Percentiles rank a stretch among this genome's conserved stretches.
phyloP scores from a whole-genome alignment of 2,329 filamentous ascomycete genomes.

The Penicillium sp. region DNA sequence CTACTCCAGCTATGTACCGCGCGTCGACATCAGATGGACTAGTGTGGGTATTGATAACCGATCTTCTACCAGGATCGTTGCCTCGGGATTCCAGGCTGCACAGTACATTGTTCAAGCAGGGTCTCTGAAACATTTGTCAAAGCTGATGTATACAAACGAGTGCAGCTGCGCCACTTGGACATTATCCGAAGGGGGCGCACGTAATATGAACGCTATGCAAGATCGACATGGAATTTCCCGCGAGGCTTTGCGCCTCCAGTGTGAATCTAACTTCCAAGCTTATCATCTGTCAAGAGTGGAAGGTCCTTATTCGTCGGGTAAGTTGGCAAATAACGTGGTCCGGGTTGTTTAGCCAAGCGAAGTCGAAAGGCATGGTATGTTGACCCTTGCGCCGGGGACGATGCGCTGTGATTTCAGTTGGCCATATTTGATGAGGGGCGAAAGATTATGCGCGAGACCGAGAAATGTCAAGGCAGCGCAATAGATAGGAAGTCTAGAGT shows the following conservation, averaged over 20 bases:
- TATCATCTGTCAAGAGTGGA: background rate
- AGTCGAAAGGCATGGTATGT: slow-evolving; percentile 41
- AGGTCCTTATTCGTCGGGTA: background rate
- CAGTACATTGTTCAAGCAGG: background rate
- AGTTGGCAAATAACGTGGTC: background rate
- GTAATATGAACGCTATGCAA: slow-evolving; percentile 1
- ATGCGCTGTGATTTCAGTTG: slow-evolving; percentile 37
- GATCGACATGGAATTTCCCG: background rate
- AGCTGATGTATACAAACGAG: slow-evolving; percentile 9
- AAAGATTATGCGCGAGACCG: background rate
- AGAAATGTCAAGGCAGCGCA: background rate
- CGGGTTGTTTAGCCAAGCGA: slow-evolving; percentile 38
- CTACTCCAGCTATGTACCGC: background rate
- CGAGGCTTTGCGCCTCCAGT: background rate
- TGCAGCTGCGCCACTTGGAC: slow-evolving; percentile 7
- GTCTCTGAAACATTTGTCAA: background rate
- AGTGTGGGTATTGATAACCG: background rate
- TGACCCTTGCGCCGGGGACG: slow-evolving; percentile 32
- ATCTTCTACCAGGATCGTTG: background rate
- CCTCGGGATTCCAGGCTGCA: background rate
- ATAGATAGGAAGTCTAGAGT: background rate
- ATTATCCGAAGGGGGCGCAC: background rate
- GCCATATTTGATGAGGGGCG: slow-evolving; percentile 27
- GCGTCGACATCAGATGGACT: background rate
- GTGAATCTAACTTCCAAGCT: background rate